Evolutionary conservation across 352 stramenopile genomes (phyloP).

Genomic region (Pythium myriotylum): DNA sequence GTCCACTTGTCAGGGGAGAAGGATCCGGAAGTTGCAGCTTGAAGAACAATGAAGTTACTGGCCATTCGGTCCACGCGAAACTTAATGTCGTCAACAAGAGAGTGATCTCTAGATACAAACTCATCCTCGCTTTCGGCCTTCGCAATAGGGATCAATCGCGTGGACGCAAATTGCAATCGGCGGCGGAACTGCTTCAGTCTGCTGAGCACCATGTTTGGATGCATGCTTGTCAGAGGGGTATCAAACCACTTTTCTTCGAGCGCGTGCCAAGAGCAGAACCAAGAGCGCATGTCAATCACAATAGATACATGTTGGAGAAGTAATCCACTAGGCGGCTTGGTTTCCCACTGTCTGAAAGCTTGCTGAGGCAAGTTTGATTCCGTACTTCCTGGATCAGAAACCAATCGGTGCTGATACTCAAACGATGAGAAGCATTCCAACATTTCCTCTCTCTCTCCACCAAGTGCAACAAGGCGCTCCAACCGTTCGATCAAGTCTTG

Average conservation of each 20-base stretch:
- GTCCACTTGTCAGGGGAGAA: conserved; percentile 50
- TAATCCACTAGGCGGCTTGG: conserved; percentile 39
- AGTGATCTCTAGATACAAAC: conserved; percentile 29
- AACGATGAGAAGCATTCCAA: conserved; percentile 43
- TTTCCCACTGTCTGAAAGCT: not conserved
- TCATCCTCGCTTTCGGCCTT: not conserved
- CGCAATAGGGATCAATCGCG: conserved; percentile 22
- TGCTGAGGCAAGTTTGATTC: not conserved
- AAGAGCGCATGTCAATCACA: conserved; percentile 57
- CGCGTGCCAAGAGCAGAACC: conserved; percentile 53
- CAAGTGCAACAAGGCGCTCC: conserved; percentile 52
- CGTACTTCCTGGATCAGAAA: not conserved
- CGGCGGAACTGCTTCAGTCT: conserved; percentile 63
- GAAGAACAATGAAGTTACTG: conserved; percentile 48
- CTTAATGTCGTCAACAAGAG: conserved; percentile 39
- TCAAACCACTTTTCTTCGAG: conserved; percentile 52
- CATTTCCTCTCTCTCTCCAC: conserved; percentile 49
- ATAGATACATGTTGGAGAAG: conserved; percentile 58
- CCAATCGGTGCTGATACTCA: conserved; percentile 46
- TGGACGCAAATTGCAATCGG: conserved; percentile 43
- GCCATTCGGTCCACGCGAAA: conserved; percentile 48
- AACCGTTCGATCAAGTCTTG: conserved; percentile 40
- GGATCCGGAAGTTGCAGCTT: conserved; percentile 41
- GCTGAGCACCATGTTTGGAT: conserved; percentile 52
- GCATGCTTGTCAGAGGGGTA: conserved; percentile 39